These are phyloP conservation scores for Entophlyctis luteolus DNA, from an alignment of 192 early-diverging fungal species.

Conservation along the genomic window DNA sequence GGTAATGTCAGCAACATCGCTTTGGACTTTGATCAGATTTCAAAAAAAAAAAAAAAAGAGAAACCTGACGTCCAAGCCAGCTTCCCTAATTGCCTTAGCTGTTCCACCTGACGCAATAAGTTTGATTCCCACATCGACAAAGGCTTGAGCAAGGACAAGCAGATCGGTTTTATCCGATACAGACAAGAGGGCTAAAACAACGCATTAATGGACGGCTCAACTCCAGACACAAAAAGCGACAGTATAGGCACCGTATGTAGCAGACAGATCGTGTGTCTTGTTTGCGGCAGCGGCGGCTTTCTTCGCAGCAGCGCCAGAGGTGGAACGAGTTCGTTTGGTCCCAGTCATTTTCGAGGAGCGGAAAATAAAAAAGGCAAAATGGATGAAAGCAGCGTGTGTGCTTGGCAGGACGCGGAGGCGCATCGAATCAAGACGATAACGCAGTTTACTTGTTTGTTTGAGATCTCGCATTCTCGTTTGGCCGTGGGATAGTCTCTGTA, in stretches of 20 bases:
- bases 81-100: slow-evolving; percentile 82
- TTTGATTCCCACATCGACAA: slow-evolving; percentile 69
- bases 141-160: slow-evolving; percentile 78
- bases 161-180: slow-evolving; percentile 98
- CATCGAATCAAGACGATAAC: too few relatives aligned
- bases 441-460: too few relatives aligned
- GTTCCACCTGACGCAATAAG: slow-evolving; percentile 95
- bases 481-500: too few relatives aligned
- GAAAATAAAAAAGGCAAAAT: background rate
- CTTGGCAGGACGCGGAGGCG: too few relatives aligned
- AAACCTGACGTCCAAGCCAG: slow-evolving; percentile 82
- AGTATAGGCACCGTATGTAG: slow-evolving; percentile 3
- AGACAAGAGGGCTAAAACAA: slow-evolving; percentile 62
- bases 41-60: slow-evolving; percentile 13
- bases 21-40: slow-evolving; percentile 30
- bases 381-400: too few relatives aligned
- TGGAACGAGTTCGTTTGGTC: background rate
- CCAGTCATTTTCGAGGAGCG: slow-evolving; percentile 10
- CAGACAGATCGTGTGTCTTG: background rate
- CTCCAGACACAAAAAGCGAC: background rate
- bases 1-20: slow-evolving; percentile 96
- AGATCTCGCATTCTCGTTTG: too few relatives aligned
- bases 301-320: slow-evolving; percentile 4
- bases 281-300: background rate
- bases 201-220: background rate